Percentiles rank a stretch among this genome's conserved stretches.
phyloP scores from a whole-genome alignment of 2,329 filamentous ascomycete species.

The Diaporthe helianthi region DNA sequence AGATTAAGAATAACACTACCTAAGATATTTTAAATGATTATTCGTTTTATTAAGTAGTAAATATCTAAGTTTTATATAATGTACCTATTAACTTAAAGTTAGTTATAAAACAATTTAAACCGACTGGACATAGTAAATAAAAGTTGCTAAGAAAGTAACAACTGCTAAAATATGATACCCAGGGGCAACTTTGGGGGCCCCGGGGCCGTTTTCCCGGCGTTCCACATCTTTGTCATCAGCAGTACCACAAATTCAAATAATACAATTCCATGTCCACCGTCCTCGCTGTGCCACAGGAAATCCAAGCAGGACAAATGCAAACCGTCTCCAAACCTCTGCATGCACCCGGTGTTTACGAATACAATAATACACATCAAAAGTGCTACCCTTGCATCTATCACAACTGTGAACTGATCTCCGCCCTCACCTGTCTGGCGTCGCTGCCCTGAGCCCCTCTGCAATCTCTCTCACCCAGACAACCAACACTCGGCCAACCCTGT shows the following conservation, averaged over 20 bases:
- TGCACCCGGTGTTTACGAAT: neutral
- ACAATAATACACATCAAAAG: neutral
- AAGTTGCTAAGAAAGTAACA: no score
- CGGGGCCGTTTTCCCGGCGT: no score
- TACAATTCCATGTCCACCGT: neutral
- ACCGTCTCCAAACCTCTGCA: neutral
- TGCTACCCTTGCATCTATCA: neutral
- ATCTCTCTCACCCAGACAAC: neutral
- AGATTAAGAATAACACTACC: no score
- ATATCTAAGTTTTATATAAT: no score
- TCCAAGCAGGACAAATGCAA: neutral
- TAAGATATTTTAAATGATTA: no score
- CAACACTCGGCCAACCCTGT: neutral
- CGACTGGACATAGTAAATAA: no score
- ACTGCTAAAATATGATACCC: no score
- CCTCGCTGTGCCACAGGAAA: neutral
- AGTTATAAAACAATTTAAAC: no score
- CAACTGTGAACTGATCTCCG: neutral
- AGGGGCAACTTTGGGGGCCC: neutral
- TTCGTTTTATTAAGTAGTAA: no score
- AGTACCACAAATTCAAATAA: neutral
- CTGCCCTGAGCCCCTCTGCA: neutral
- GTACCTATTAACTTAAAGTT: no score
- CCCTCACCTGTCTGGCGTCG: neutral
- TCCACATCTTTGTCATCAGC: neutral